Conservation (phyloP, 768 basidiomycete genomes). For the Lyophyllum semitale region DNA sequence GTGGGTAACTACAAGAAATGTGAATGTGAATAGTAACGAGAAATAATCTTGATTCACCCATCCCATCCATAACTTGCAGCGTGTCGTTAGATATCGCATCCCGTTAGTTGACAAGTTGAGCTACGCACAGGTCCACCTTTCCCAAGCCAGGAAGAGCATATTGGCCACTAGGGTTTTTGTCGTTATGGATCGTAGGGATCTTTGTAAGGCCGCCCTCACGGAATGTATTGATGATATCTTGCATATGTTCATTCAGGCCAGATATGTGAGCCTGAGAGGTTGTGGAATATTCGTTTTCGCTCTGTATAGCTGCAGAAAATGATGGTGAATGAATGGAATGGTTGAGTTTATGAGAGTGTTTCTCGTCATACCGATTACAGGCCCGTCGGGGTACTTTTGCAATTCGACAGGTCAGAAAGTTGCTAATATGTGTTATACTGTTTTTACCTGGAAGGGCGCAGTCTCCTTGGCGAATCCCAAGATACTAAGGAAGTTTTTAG, state of each 20-base stretch:
- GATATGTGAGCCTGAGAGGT: slow-evolving; percentile 29
- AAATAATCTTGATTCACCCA: slow-evolving; percentile 16
- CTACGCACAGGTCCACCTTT: slow-evolving; percentile 34
- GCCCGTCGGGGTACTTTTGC: slow-evolving; percentile 42
- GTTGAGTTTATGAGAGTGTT: no score
- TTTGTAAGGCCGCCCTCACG: slow-evolving; percentile 38
- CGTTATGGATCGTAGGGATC: slow-evolving; percentile 38
- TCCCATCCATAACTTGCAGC: slow-evolving; percentile 44
- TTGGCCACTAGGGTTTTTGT: slow-evolving; percentile 31
- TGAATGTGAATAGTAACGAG: not conserved
- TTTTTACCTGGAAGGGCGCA: slow-evolving; percentile 32
- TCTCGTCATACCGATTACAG: slow-evolving; percentile 35
- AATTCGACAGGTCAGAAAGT: slow-evolving; percentile 9
- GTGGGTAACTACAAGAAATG: slow-evolving; percentile 48
- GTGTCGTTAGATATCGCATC: not conserved
- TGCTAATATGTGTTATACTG: slow-evolving; percentile 17
- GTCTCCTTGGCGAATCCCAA: slow-evolving; percentile 30
- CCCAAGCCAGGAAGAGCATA: slow-evolving; percentile 29
- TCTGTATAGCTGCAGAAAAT: slow-evolving; percentile 31
- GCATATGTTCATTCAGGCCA: slow-evolving; percentile 42
- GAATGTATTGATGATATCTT: slow-evolving; percentile 38
- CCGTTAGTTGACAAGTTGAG: not conserved
- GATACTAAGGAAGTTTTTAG: slow-evolving; percentile 15
- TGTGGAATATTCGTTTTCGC: slow-evolving; percentile 47
- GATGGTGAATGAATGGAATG: not conserved